Conservation (phyloP, 1,284 basidiomycete genomes). For the Veloboletus limbatus region DNA sequence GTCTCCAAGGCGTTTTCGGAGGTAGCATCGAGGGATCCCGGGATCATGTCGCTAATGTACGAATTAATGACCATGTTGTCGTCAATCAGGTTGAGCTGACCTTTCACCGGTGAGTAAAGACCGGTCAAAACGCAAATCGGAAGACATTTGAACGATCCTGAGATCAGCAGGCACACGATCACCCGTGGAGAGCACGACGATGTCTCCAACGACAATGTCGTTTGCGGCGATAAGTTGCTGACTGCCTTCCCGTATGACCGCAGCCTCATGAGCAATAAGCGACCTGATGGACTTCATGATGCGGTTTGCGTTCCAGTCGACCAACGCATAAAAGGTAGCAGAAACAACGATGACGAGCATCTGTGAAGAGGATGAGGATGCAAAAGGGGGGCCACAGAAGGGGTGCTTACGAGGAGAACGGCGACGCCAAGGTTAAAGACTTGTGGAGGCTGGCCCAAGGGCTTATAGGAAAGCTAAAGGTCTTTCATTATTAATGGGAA, state of each 20-base stretch:
- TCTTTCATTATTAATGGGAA: conserved; percentile 11
- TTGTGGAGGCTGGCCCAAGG: conserved; percentile 46
- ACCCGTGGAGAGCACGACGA: conserved; percentile 71
- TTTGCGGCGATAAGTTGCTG: conserved; percentile 65
- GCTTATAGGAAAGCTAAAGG: conserved; percentile 45
- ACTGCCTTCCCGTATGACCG: conserved; percentile 54
- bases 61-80: neutral
- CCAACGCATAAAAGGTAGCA: conserved; percentile 46
- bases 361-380: conserved; percentile 10
- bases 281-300: conserved; percentile 38
- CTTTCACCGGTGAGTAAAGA: conserved; percentile 64
- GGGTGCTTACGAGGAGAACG: conserved; percentile 70
- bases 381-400: conserved; percentile 14
- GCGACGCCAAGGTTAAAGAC: conserved; percentile 65
- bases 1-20: conserved; percentile 60
- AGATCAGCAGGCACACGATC: conserved; percentile 85
- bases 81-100: conserved; percentile 14
- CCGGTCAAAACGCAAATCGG: conserved; percentile 59
- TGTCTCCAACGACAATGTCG: conserved; percentile 80
- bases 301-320: conserved; percentile 39
- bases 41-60: conserved; percentile 44
- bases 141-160: conserved; percentile 55
- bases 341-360: conserved; percentile 61
- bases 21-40: conserved; percentile 47
- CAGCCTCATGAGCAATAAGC: conserved; percentile 42